phyloP scores from a whole-genome alignment of 768 basidiomycete genomes.

The Suillus variegatus region DNA sequence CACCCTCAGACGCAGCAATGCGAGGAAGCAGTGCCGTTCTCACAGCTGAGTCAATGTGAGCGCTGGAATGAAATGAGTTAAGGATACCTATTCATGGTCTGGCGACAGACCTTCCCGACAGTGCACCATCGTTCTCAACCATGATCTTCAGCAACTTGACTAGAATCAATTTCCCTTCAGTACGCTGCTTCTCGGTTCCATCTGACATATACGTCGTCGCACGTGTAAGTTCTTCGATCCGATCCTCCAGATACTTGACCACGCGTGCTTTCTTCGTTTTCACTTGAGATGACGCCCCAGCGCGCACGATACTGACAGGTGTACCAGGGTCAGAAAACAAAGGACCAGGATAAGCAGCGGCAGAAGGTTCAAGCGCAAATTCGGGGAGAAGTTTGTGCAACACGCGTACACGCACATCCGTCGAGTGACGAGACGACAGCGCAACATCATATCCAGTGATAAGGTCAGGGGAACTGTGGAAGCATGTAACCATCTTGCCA shows the following conservation, averaged over 20 bases:
- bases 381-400: constrained; percentile 73
- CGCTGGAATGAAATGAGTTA: constrained; percentile 36
- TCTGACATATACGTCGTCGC: constrained; percentile 71
- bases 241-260: constrained; percentile 71
- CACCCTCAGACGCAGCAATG: constrained; percentile 35
- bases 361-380: constrained; percentile 54
- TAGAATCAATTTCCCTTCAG: constrained; percentile 77
- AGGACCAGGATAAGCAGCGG: constrained; percentile 80
- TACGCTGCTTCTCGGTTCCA: constrained; percentile 52
- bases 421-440: constrained; percentile 68
- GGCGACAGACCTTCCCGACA: constrained; percentile 73
- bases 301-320: constrained; percentile 67
- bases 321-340: constrained; percentile 76
- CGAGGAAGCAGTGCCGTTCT: constrained; percentile 71
- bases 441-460: constrained; percentile 80
- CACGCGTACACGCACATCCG: constrained; percentile 65
- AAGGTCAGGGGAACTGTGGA: constrained; percentile 68
- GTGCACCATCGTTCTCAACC: constrained; percentile 86
- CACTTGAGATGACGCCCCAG: constrained; percentile 52
- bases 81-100: not conserved
- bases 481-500: constrained; percentile 88
- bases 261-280: constrained; percentile 88
- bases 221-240: constrained; percentile 74
- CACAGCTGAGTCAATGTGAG: constrained; percentile 72
- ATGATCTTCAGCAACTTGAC: constrained; percentile 75